Percentiles rank a stretch among this genome's conserved stretches.
phyloP scores from a whole-genome alignment of 495 filamentous ascomycete genomes.

The Platismatia glauca region DNA sequence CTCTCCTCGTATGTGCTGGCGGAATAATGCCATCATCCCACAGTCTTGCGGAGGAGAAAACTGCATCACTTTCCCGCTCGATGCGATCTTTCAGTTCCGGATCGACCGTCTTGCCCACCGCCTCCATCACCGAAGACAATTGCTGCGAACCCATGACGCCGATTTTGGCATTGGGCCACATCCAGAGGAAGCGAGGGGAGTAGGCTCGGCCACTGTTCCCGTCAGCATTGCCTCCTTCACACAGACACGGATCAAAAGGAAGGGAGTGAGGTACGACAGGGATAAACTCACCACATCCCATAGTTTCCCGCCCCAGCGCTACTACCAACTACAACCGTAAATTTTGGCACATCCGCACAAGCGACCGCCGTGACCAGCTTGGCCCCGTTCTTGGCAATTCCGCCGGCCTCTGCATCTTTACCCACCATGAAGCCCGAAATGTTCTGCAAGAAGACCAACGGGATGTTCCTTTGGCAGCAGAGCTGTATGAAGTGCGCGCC shows the following conservation, averaged over 20 bases:
- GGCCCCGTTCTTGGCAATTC: constrained; percentile 96
- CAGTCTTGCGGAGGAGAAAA: constrained; percentile 76
- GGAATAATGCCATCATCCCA: constrained; percentile 97
- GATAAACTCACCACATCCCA: constrained; percentile 59
- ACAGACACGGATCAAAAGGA: neutral
- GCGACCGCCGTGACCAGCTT: constrained; percentile 95
- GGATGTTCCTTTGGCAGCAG: constrained; percentile 83
- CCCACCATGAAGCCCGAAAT: constrained; percentile 99
- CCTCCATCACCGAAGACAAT: constrained; percentile 85
- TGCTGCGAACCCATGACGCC: constrained; percentile 96
- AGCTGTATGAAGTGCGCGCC: constrained; percentile 97
- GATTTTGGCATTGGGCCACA: constrained; percentile 95
- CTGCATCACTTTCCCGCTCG: constrained; percentile 81
- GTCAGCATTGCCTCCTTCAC: constrained; percentile 1
- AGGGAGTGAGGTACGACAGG: neutral
- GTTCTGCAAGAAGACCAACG: constrained; percentile 90
- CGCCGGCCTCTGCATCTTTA: constrained; percentile 80
- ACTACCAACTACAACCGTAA: constrained; percentile 87
- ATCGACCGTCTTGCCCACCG: constrained; percentile 78
- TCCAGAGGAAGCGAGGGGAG: constrained; percentile 81
- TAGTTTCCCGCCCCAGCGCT: constrained; percentile 72
- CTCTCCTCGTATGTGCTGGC: constrained; percentile 73
- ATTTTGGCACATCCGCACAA: constrained; percentile 92
- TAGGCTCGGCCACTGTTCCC: constrained; percentile 75
- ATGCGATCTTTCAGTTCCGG: constrained; percentile 75